phyloP scores from a whole-genome alignment of 306 rosid genomes.

The Fragaria vesca region DNA sequence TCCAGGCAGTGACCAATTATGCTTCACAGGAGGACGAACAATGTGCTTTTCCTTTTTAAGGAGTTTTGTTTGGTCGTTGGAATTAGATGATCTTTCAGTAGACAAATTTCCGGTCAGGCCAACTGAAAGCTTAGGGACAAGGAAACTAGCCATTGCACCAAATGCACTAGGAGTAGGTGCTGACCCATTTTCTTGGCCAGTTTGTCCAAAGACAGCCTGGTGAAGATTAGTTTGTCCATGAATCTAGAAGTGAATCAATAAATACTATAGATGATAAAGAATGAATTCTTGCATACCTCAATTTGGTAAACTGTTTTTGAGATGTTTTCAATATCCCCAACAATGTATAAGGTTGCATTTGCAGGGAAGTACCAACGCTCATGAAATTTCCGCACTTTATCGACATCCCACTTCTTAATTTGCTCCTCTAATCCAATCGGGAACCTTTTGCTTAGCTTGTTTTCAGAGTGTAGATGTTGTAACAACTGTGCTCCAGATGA shows the following conservation, averaged over 20 bases:
- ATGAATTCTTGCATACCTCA: conserved; percentile 55
- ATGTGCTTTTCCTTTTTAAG: conserved; percentile 73
- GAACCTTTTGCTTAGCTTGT: conserved; percentile 97
- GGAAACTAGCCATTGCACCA: conserved; percentile 99
- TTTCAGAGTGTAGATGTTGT: conserved; percentile 97
- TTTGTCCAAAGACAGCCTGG: conserved; percentile 83
- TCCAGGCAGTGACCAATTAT: conserved; percentile 92
- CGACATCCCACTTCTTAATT: conserved; percentile 97
- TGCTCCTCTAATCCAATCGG: conserved; percentile 99
- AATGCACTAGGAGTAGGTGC: conserved; percentile 73
- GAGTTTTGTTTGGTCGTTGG: conserved; percentile 65
- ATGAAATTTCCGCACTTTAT: conserved; percentile 94
- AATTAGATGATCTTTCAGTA: conserved; percentile 56
- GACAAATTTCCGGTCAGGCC: conserved; percentile 74
- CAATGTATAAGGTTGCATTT: conserved; percentile 94
- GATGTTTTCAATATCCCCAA: conserved; percentile 90
- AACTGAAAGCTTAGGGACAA: conserved; percentile 89
- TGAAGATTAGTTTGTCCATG: conserved; percentile 28
- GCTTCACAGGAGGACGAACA: conserved; percentile 93
- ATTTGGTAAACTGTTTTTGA: conserved; percentile 74
- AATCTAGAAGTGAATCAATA: conserved; percentile 26
- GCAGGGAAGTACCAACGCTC: conserved; percentile 99
- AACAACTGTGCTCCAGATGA: conserved; percentile 59
- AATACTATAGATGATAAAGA: conserved; percentile 12
- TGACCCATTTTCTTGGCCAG: conserved; percentile 68